Evolutionary conservation across 208 protist species (phyloP).

Genomic region (Endotrypanum monterogeii): DNA sequence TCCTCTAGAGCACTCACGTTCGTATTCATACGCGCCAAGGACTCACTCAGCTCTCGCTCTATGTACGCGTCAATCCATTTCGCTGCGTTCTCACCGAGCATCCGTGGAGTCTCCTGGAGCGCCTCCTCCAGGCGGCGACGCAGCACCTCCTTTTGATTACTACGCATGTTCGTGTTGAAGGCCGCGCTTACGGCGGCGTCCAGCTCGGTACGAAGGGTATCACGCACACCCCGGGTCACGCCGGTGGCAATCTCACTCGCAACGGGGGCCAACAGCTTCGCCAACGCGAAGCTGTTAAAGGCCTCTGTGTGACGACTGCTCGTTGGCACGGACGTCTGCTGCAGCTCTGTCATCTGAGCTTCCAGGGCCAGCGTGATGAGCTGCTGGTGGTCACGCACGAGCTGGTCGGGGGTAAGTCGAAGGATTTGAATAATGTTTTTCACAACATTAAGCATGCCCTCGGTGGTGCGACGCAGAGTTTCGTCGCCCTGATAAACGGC

Average conservation of each 20-base stretch:
- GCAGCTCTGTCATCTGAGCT: conserved; percentile 91
- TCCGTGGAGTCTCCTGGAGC: conserved; percentile 54
- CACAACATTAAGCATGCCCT: conserved; percentile 60
- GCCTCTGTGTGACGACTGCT: conserved; percentile 26
- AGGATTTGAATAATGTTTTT: conserved; percentile 79
- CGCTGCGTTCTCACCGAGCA: conserved; percentile 57
- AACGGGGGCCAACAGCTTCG: conserved; percentile 52
- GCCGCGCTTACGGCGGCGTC: conserved; percentile 64
- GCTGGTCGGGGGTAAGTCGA: conserved; percentile 64
- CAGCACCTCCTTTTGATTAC: conserved; percentile 56
- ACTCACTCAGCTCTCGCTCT: conserved; percentile 57
- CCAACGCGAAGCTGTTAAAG: conserved; percentile 76
- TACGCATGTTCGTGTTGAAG: conserved; percentile 48
- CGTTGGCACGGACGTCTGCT: conserved; percentile 24
- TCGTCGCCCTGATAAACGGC: conserved; percentile 71
- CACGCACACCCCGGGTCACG: conserved; percentile 63
- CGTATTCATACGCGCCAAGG: conserved; percentile 47
- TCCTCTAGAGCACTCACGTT: conserved; percentile 50
- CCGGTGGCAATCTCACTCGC: conserved; percentile 68
- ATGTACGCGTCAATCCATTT: conserved; percentile 53
- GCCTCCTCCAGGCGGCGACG: conserved; percentile 75
- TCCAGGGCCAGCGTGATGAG: conserved; percentile 81
- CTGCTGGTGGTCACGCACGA: conserved; percentile 76
- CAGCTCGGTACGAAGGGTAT: conserved; percentile 64
- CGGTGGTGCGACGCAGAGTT: conserved; percentile 48